These are phyloP conservation scores for Tilletia caries DNA, from an alignment of 1,284 basidiomycete species.

Conservation along the genomic window DNA sequence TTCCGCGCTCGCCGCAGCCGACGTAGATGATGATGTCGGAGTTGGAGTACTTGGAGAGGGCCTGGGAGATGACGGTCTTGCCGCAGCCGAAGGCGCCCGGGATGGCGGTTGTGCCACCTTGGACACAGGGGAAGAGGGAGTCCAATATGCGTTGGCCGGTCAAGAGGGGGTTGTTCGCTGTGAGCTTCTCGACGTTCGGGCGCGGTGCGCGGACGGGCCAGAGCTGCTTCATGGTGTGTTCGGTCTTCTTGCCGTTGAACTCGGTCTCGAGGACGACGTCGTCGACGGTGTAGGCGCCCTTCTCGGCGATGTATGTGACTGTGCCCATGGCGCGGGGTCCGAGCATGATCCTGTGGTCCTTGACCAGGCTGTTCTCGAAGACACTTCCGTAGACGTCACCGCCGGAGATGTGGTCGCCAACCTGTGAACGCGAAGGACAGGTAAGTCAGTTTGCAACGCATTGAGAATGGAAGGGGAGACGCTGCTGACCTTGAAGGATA, in stretches of 20 bases:
- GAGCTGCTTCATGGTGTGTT: constrained; percentile 93
- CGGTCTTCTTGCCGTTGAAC: constrained; percentile 89
- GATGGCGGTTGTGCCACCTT: constrained; percentile 98
- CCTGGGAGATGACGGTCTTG: constrained; percentile 58
- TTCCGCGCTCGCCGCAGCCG: constrained; percentile 61
- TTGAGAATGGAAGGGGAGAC: constrained; percentile 10
- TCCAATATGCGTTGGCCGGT: constrained; percentile 98
- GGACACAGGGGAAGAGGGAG: constrained; percentile 96
- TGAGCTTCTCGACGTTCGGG: constrained; percentile 89
- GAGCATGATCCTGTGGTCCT: constrained; percentile 97
- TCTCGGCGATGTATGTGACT: constrained; percentile 87
- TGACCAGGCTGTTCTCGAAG: constrained; percentile 93
- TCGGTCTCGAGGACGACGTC: constrained; percentile 95
- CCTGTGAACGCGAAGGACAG: not conserved
- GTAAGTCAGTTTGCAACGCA: no score
- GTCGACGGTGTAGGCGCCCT: constrained; percentile 87
- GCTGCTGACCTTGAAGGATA: constrained; percentile 59
- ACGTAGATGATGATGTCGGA: constrained; percentile 99
- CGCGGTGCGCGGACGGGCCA: constrained; percentile 99
- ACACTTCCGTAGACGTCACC: constrained; percentile 94
- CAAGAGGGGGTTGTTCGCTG: constrained; percentile 83
- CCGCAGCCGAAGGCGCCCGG: constrained; percentile 95
- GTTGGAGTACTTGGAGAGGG: constrained; percentile 97
- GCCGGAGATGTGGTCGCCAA: constrained; percentile 90
- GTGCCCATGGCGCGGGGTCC: constrained; percentile 89